phyloP scores from a whole-genome alignment of 2,329 filamentous ascomycete genomes.

The Xylariaceae sp. region DNA sequence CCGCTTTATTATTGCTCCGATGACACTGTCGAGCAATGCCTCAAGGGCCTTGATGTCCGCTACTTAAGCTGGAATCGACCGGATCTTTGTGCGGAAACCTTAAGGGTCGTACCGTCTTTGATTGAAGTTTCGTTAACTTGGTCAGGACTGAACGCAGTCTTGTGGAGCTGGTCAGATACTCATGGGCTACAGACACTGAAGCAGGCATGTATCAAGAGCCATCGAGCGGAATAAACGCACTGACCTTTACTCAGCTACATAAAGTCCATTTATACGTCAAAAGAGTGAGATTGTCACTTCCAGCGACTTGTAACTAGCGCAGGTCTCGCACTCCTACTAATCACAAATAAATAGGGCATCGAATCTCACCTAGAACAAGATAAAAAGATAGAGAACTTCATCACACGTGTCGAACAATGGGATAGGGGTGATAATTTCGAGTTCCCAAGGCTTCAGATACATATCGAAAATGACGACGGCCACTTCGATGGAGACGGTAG shows the following conservation, averaged over 20 bases:
- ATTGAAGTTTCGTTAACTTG: background rate
- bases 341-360: too few relatives aligned
- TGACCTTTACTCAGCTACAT: background rate
- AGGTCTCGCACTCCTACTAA: too few relatives aligned
- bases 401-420: too few relatives aligned
- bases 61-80: background rate
- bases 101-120: background rate
- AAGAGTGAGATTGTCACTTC: background rate
- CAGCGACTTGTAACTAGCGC: too few relatives aligned
- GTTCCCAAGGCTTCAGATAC: too few relatives aligned
- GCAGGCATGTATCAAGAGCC: background rate
- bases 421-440: too few relatives aligned
- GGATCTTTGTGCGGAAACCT: background rate
- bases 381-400: too few relatives aligned
- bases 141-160: background rate
- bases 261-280: background rate
- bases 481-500: too few relatives aligned
- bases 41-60: background rate
- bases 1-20: background rate
- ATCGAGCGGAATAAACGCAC: background rate
- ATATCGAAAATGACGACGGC: too few relatives aligned
- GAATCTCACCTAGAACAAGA: background rate
- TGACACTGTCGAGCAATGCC: background rate
- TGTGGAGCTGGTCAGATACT: background rate
- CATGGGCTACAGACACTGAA: background rate